A percentile compares a stretch with the other conserved stretches of the same genome.
Evolutionary conservation across 352 stramenopile genomes (phyloP).

Genomic region (Phytophthora pisi): DNA sequence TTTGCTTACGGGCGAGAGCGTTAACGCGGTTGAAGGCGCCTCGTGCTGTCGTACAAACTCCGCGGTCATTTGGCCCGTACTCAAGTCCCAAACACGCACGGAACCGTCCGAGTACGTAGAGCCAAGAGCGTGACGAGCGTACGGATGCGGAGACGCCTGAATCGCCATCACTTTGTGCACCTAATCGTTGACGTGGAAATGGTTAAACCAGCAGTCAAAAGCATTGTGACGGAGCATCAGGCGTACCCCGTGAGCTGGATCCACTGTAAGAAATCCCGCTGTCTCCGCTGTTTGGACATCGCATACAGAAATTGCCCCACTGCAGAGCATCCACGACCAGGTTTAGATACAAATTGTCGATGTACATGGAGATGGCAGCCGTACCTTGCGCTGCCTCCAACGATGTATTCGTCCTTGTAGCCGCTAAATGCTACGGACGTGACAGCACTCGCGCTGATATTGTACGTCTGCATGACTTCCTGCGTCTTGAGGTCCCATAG

Average conservation of each 20-base stretch:
- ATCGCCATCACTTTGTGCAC: conserved; percentile 60
- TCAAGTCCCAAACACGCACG: conserved; percentile 71
- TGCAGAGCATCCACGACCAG: conserved; percentile 12
- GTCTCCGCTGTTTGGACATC: conserved; percentile 66
- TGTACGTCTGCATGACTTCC: conserved; percentile 70
- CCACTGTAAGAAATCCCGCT: conserved; percentile 52
- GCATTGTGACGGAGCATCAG: not conserved
- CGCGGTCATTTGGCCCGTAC: conserved; percentile 53
- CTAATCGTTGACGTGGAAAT: conserved; percentile 17
- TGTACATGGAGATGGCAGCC: not conserved
- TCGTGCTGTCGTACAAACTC: conserved; percentile 69
- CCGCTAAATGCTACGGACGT: conserved; percentile 71
- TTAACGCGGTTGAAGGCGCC: conserved; percentile 55
- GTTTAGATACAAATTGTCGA: not conserved
- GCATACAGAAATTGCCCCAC: conserved; percentile 67
- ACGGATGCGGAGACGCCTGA: conserved; percentile 67
- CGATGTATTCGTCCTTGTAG: conserved; percentile 75
- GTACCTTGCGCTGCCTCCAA: conserved; percentile 73
- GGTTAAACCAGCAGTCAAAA: not conserved
- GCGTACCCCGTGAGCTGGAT: conserved; percentile 46
- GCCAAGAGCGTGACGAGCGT: conserved; percentile 57
- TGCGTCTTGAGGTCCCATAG: conserved; percentile 83
- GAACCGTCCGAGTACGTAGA: conserved; percentile 68
- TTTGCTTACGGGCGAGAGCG: conserved; percentile 76
- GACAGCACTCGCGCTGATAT: conserved; percentile 63